Evolutionary conservation across 495 filamentous ascomycete species (phyloP).

Genomic region (Xylaria castorea): DNA sequence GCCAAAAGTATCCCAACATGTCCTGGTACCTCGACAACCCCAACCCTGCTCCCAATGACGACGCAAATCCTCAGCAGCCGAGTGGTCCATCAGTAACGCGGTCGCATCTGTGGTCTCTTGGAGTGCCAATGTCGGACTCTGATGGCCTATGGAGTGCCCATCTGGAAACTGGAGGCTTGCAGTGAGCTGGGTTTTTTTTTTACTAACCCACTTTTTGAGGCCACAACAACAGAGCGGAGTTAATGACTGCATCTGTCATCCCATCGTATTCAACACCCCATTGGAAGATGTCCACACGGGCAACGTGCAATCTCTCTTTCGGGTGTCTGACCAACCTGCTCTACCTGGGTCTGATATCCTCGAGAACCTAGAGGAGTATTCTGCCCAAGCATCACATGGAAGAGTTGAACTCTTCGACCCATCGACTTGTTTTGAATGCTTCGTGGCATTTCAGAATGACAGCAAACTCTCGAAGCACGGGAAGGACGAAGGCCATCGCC

Average conservation of each 20-base stretch:
- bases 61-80: not conserved
- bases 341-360: not conserved
- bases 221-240: no score
- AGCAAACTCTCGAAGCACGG: not conserved
- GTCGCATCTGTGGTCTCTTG: not conserved
- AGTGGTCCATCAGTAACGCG: not conserved
- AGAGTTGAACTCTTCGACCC: not conserved
- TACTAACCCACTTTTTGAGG: constrained; percentile 9
- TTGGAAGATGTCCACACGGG: not conserved
- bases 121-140: not conserved
- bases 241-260: no score
- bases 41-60: not conserved
- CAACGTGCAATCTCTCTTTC: not conserved
- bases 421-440: not conserved
- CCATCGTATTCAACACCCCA: no score
- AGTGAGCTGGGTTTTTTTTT: not conserved
- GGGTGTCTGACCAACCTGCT: not conserved
- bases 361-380: not conserved
- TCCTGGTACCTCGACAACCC: not conserved
- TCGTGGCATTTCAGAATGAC: not conserved
- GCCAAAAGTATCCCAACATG: not conserved
- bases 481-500: not conserved
- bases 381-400: not conserved
- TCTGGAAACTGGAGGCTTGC: not conserved
- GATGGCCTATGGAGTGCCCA: not conserved